Evolutionary conservation across 805 yeast genomes (phyloP).

Genomic region (Yamadazyma endophytica): DNA sequence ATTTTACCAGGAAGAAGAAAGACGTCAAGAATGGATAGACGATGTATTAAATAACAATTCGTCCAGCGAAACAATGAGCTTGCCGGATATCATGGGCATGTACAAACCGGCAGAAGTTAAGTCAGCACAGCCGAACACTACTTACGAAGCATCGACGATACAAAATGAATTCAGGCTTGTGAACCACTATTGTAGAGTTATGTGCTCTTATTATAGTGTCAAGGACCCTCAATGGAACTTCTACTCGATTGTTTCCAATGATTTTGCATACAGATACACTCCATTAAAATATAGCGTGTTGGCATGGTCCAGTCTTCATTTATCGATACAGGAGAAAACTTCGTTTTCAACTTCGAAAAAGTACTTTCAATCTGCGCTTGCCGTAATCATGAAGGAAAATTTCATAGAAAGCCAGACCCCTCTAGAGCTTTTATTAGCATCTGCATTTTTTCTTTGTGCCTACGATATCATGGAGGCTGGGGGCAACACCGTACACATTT

Average conservation of each 20-base stretch:
- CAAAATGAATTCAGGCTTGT: conserved; percentile 4
- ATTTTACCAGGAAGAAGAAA: background rate
- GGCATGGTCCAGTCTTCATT: conserved; percentile 4
- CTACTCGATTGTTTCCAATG: conserved; percentile 1
- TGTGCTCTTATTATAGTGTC: conserved; percentile 2
- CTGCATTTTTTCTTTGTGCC: conserved; percentile 1
- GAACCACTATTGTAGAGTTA: conserved; percentile 3
- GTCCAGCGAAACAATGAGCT: background rate
- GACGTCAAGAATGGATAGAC: conserved; percentile 1
- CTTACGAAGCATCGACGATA: background rate
- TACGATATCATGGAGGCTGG: conserved; percentile 4
- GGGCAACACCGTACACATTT: conserved; percentile 2
- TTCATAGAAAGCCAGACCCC: conserved; percentile 3
- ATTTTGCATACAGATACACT: conserved; percentile 3
- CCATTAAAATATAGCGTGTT: conserved; percentile 2
- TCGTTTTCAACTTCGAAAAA: background rate
- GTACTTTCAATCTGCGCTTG: conserved; percentile 1
- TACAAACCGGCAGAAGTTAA: background rate
- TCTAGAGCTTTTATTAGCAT: conserved; percentile 3
- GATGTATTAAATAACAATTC: background rate
- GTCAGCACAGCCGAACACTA: background rate
- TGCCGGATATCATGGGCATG: background rate
- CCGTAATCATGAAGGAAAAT: conserved; percentile 2
- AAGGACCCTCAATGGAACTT: conserved; percentile 5
- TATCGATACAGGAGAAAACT: conserved; percentile 1